A percentile compares a stretch with the other conserved stretches of the same genome.
These are phyloP conservation scores for Sesbania bispinosa DNA, from an alignment of 306 rosid genomes.

Conservation along the genomic window DNA sequence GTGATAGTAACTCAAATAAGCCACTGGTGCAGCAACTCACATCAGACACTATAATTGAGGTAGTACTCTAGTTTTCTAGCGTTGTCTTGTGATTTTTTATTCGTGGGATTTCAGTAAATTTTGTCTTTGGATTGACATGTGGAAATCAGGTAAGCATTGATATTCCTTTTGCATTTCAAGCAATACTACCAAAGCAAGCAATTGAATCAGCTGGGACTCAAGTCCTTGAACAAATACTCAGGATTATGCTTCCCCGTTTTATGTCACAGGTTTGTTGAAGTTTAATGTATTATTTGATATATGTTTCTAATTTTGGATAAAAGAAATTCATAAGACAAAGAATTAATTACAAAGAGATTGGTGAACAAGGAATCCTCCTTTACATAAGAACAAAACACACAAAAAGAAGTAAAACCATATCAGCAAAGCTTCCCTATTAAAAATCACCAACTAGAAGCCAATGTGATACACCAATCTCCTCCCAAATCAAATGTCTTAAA, in stretches of 20 bases:
- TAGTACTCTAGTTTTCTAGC: slow-evolving; percentile 18
- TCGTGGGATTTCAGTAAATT: neutral
- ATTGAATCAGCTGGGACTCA: slow-evolving; percentile 91
- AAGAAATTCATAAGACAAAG: neutral
- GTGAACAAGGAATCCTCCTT: neutral
- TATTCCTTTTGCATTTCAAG: slow-evolving; percentile 71
- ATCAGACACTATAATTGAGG: slow-evolving; percentile 92
- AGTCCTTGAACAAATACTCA: slow-evolving; percentile 88
- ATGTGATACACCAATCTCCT: neutral
- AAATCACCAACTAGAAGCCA: neutral
- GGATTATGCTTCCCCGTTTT: slow-evolving; percentile 90
- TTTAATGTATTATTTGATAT: neutral
- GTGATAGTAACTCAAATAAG: slow-evolving; percentile 43
- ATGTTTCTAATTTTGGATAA: neutral
- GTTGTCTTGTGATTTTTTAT: neutral
- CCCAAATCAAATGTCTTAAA: neutral
- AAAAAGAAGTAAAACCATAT: no score
- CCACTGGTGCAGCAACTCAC: slow-evolving; percentile 57
- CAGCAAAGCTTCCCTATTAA: no score
- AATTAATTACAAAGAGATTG: neutral
- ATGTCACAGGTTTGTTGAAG: slow-evolving; percentile 71
- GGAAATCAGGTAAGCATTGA: slow-evolving; percentile 75
- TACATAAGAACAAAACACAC: neutral
- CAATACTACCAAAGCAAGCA: slow-evolving; percentile 78
- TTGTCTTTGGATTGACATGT: slow-evolving; percentile 25